Conservation (phyloP, 1,284 basidiomycete genomes). For the Cutaneotrichosporon sp. region DNA sequence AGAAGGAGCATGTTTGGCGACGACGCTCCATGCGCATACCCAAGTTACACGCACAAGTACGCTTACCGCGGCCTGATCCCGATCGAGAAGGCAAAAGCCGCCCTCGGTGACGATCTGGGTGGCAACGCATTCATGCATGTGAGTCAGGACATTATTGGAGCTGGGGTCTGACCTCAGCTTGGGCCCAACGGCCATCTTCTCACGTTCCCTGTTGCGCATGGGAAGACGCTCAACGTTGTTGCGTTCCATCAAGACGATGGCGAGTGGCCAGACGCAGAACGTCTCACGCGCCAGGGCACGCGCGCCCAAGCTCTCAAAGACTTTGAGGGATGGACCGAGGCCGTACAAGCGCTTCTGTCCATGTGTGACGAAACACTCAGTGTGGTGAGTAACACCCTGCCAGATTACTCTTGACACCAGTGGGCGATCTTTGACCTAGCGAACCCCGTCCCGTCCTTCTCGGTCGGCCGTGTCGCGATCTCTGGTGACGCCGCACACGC, state of each 20-base stretch:
- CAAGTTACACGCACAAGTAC: conserved; percentile 27
- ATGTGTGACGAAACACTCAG: conserved; percentile 24
- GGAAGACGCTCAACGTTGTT: conserved; percentile 28
- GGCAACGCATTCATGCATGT: conserved; percentile 27
- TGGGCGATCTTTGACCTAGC: conserved; percentile 30
- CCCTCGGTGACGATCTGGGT: conserved; percentile 22
- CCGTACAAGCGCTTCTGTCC: conserved; percentile 16
- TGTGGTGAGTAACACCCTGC: conserved; percentile 16
- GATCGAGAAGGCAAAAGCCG: conserved; percentile 20
- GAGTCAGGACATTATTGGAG: background rate
- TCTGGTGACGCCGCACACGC: conserved; percentile 29
- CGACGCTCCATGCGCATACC: conserved; percentile 17
- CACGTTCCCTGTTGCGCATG: conserved; percentile 27
- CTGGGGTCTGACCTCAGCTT: conserved; percentile 24
- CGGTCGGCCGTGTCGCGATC: conserved; percentile 18
- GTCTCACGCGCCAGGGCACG: conserved; percentile 20
- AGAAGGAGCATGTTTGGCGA: conserved; percentile 20
- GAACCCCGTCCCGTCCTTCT: conserved; percentile 18
- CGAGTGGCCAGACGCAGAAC: conserved; percentile 20
- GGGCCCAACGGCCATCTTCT: conserved; percentile 26
- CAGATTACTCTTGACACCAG: conserved; percentile 1
- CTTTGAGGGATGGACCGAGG: conserved; percentile 19
- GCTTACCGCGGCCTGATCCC: conserved; percentile 29
- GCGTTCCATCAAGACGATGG: conserved; percentile 21
- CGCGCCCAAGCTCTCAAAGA: conserved; percentile 19